These are phyloP conservation scores for Mycosphaerella arachidis DNA, from an alignment of 2,329 filamentous ascomycete species.

Conservation along the genomic window DNA sequence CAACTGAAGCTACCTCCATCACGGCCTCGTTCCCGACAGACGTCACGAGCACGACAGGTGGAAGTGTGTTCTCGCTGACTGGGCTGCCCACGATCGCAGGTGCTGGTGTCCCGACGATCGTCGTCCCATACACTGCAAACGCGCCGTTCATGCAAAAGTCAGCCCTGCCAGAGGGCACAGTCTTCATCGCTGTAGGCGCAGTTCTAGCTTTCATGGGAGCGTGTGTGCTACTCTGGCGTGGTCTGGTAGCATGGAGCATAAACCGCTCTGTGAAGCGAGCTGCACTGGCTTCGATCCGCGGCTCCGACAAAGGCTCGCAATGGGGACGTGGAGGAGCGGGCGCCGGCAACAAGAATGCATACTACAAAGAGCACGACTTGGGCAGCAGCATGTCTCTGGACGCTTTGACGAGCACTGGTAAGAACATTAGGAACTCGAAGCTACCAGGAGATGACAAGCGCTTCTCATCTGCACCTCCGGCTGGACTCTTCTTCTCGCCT, in stretches of 20 bases:
- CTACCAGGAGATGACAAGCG: conserved; percentile 3
- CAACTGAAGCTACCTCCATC: conserved; percentile 2
- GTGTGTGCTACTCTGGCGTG: conserved; percentile 82
- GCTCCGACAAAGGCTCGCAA: conserved; percentile 30
- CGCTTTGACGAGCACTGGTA: conserved; percentile 41
- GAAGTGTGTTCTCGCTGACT: conserved; percentile 30
- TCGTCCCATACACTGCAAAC: conserved; percentile 74
- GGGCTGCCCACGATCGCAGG: conserved; percentile 54
- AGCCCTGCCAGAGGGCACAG: conserved; percentile 79
- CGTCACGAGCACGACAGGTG: conserved; percentile 1
- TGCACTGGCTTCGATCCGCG: conserved; percentile 63
- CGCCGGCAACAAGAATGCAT: conserved; percentile 19
- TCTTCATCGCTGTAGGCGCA: conserved; percentile 92
- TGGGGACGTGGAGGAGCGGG: conserved; percentile 28
- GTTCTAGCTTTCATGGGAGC: conserved; percentile 78
- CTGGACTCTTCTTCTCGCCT: conserved; percentile 89
- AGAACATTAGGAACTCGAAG: conserved; percentile 23
- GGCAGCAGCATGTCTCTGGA: conserved; percentile 56
- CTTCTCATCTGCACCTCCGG: conserved; percentile 52
- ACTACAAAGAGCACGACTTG: conserved; percentile 42
- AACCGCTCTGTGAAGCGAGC: conserved; percentile 87
- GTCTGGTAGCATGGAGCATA: conserved; percentile 80
- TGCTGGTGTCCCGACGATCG: conserved; percentile 60
- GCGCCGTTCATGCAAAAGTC: conserved; percentile 93
- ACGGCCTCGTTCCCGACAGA: conserved; percentile 1